These are phyloP conservation scores for Lepiota venenata DNA, from an alignment of 768 basidiomycete species.

Conservation along the genomic window DNA sequence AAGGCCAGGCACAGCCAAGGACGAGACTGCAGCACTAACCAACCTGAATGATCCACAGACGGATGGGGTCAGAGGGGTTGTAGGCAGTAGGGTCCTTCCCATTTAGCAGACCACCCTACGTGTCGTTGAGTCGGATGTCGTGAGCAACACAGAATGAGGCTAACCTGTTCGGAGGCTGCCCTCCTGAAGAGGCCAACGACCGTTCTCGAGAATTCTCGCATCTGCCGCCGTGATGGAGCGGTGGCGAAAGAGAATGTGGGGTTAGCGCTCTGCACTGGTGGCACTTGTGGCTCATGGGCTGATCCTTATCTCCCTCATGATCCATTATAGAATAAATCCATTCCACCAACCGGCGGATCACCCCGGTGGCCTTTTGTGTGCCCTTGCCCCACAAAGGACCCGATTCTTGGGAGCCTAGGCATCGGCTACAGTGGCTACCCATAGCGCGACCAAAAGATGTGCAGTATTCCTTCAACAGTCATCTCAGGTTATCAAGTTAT, in stretches of 20 bases:
- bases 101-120: constrained; percentile 69
- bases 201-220: constrained; percentile 38
- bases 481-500: too few relatives aligned
- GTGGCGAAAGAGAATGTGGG: neutral
- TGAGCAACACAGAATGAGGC: neutral
- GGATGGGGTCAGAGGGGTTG: constrained; percentile 65
- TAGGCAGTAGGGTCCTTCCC: constrained; percentile 71
- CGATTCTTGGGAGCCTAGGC: too few relatives aligned
- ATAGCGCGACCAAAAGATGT: too few relatives aligned
- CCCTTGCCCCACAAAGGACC: too few relatives aligned
- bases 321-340: too few relatives aligned
- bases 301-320: too few relatives aligned
- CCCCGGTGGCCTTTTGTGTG: too few relatives aligned
- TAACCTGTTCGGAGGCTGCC: constrained; percentile 39
- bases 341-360: too few relatives aligned
- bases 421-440: too few relatives aligned
- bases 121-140: neutral
- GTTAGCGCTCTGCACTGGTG: too few relatives aligned
- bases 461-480: too few relatives aligned
- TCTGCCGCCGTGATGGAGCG: constrained; percentile 13
- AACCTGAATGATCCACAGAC: constrained; percentile 77
- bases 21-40: constrained; percentile 39
- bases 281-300: too few relatives aligned
- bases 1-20: neutral
- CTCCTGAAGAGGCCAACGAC: constrained; percentile 35